Conservation (phyloP, 2,329 filamentous ascomycete species). For the Monosporascus sp. region DNA sequence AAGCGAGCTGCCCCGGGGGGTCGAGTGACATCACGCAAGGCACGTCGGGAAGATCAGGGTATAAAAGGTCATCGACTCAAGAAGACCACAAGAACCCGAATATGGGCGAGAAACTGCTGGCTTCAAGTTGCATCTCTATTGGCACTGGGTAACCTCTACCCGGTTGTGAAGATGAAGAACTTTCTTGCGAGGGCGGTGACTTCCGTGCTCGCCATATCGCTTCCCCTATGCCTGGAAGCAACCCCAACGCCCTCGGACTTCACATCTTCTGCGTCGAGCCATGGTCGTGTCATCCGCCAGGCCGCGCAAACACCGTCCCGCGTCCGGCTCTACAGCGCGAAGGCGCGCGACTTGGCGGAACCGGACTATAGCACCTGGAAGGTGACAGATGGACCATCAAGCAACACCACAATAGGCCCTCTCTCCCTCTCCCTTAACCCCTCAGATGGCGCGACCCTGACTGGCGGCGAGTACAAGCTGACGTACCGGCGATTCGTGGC, state of each 20-base stretch:
- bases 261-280: not conserved
- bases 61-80: too few species aligned
- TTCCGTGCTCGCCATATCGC: not conserved
- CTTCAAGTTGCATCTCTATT: too few species aligned
- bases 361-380: not conserved
- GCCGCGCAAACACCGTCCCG: not conserved
- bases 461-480: conserved; percentile 21
- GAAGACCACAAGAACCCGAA: too few species aligned
- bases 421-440: not conserved
- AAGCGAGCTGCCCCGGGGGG: too few species aligned
- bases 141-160: too few species aligned
- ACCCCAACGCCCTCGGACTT: not conserved
- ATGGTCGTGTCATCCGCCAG: not conserved
- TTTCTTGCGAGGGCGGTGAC: not conserved
- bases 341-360: not conserved
- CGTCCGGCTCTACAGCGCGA: not conserved
- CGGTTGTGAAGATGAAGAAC: not conserved
- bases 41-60: too few species aligned
- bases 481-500: conserved; percentile 19
- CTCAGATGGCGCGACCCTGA: conserved; percentile 8
- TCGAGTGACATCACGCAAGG: too few species aligned
- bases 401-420: not conserved
- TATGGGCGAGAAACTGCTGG: too few species aligned
- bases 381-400: not conserved
- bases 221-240: not conserved